phyloP scores from a whole-genome alignment of 2,329 filamentous ascomycete species.

The Xylariaceae sp. region DNA sequence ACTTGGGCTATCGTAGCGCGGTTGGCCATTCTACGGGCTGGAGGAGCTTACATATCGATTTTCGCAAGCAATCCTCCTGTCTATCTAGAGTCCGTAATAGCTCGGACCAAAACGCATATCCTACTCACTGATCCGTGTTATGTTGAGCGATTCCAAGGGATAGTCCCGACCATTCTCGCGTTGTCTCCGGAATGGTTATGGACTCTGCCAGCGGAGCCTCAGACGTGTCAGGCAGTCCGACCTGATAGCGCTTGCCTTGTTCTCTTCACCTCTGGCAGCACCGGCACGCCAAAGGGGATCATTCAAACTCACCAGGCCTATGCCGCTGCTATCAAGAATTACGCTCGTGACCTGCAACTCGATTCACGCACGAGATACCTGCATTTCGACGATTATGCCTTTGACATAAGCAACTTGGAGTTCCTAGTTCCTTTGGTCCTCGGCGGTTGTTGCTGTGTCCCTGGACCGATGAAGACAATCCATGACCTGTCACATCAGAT shows the following conservation, averaged over 20 bases:
- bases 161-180: constrained; percentile 20
- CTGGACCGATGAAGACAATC: constrained; percentile 19
- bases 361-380: constrained; percentile 22
- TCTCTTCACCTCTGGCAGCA: constrained; percentile 33
- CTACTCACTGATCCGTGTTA: constrained; percentile 23
- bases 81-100: constrained; percentile 33
- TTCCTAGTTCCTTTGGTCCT: constrained; percentile 23
- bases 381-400: constrained; percentile 25
- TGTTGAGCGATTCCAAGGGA: constrained; percentile 20
- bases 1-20: constrained; percentile 45
- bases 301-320: constrained; percentile 27
- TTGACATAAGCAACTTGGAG: constrained; percentile 27
- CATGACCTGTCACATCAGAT: constrained; percentile 20
- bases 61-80: constrained; percentile 45
- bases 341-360: constrained; percentile 22
- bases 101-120: constrained; percentile 23
- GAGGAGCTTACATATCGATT: constrained; percentile 47
- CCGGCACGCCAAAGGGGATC: constrained; percentile 32
- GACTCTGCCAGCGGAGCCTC: background rate
- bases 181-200: constrained; percentile 16
- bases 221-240: background rate
- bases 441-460: constrained; percentile 24
- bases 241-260: constrained; percentile 28
- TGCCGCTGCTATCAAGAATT: constrained; percentile 22
- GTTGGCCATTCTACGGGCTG: constrained; percentile 45